phyloP scores from a whole-genome alignment of 1,284 basidiomycete species.

The Ceratobasidium sp. region DNA sequence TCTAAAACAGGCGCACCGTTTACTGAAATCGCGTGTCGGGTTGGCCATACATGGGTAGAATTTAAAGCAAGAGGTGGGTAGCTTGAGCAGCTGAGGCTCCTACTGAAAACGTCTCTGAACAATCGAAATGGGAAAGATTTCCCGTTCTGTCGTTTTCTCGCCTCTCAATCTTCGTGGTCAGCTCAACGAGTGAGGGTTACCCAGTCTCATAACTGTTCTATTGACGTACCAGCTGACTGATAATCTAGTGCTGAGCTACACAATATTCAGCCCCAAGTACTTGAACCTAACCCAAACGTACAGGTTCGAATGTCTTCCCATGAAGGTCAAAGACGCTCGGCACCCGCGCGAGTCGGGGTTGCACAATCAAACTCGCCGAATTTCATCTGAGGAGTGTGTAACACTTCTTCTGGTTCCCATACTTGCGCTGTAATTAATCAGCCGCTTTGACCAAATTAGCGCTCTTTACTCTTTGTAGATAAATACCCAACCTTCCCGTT shows the following conservation, averaged over 20 bases:
- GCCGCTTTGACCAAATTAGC: neutral
- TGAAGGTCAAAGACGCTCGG: neutral
- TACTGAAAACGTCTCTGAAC: neutral
- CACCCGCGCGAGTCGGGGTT: neutral
- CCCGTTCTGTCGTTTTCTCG: neutral
- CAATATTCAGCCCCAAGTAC: neutral
- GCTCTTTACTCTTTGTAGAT: neutral
- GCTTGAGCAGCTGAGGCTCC: neutral
- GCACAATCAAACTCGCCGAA: neutral
- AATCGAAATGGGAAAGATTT: constrained; percentile 5
- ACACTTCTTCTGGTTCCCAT: too few relatives aligned
- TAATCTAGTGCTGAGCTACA: neutral
- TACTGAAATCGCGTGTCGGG: neutral
- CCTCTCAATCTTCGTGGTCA: constrained; percentile 44
- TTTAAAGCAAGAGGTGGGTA: neutral
- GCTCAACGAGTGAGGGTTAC: neutral
- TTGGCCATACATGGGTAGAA: too few relatives aligned
- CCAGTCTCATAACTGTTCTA: neutral
- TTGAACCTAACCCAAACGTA: neutral
- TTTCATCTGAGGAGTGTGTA: neutral
- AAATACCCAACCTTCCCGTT: neutral
- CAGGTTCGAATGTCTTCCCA: neutral
- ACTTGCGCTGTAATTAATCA: too few relatives aligned
- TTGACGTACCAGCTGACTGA: neutral
- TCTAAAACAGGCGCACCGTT: neutral